Base-by-base conservation (phyloP, 352 stramenopile genomes). In the Phytophthora pisi region DNA sequence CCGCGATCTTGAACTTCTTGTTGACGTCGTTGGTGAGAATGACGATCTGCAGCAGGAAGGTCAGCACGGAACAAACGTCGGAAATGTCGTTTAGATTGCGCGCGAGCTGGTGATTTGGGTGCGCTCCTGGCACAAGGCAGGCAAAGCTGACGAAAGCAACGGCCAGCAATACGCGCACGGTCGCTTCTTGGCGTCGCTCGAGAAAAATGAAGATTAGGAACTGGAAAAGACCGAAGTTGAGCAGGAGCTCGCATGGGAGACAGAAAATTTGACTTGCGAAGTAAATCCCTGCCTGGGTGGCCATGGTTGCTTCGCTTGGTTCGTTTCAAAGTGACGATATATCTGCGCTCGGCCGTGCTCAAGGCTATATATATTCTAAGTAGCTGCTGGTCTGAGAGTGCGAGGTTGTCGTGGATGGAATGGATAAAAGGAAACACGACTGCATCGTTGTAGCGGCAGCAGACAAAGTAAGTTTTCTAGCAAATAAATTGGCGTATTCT, bases 31-130 rank as follows among this genome's bases (percentile, higher is more conserved):
- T 20, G 5, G 61, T 61, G 36, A 78, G 52, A 43, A 72, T 61
- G 1, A 57, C 64, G 52, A 78, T 75, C 52, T 78, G 70, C 9
- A 75, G 55, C 4, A 74, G 40, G 61, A 78, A 75, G 15, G 55
- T 68, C 13, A 78, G 31, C 45, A 69, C 51, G 20, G 54, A 66
- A n/a, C 58, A 70, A n/a, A 57, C 46, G 45, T 77, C 65, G 10
- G 70, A 77, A 15, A 71, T 59, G n/a, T 74, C 61, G 56, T 74
- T 77, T 10, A 77, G 54, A 20, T 58, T 50, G 24, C 50, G 15
- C 3, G 68, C 58, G 31, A 66, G 7, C 1, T 24, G 10, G 11
- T 62, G 15, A 46, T 66, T 46, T 6, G 51, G 46, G 50, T 45
- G 38, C 4, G 38, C 38, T 4, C 38, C 38, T 18, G 38, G 38